These are phyloP conservation scores for Phytophthora pini DNA, from an alignment of 352 stramenopile genomes.

Conservation along the genomic window DNA sequence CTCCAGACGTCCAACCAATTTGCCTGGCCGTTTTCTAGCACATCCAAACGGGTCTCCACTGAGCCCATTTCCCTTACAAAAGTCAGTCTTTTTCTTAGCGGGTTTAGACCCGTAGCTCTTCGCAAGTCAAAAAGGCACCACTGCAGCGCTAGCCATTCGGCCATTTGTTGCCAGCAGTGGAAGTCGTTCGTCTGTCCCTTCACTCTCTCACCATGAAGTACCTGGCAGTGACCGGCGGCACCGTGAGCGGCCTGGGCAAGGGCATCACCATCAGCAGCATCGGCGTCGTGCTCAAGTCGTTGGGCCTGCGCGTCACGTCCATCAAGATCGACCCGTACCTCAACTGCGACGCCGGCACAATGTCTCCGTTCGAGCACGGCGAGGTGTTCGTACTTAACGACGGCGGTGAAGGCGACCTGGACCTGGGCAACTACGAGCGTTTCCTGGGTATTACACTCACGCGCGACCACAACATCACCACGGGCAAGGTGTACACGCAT, in stretches of 20 bases:
- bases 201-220: slow-evolving; percentile 93
- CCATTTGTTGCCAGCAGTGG: slow-evolving; percentile 28
- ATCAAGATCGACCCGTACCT: slow-evolving; percentile 99
- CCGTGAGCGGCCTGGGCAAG: slow-evolving; percentile 99
- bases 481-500: slow-evolving; percentile 97
- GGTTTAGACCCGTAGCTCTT: slow-evolving; percentile 33
- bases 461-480: slow-evolving; percentile 99
- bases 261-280: slow-evolving; percentile 99
- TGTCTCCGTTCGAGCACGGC: slow-evolving; percentile 97
- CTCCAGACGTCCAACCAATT: slow-evolving; percentile 38
- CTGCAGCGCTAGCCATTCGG: slow-evolving; percentile 18
- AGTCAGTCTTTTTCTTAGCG: neutral
- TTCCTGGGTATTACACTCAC: slow-evolving; percentile 97
- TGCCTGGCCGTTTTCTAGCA: slow-evolving; percentile 15
- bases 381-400: slow-evolving; percentile 99
- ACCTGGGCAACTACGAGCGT: slow-evolving; percentile 99
- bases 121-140: slow-evolving; percentile 18
- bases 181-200: slow-evolving; percentile 10
- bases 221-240: slow-evolving; percentile 98
- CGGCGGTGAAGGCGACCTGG: slow-evolving; percentile 96
- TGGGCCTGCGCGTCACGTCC: slow-evolving; percentile 94
- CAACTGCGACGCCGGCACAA: slow-evolving; percentile 98
- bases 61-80: slow-evolving; percentile 31
- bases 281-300: slow-evolving; percentile 97
- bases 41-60: neutral